A percentile compares a stretch with the other conserved stretches of the same genome.
phyloP scores from a whole-genome alignment of 1,284 basidiomycete genomes.

The Vanrija sp. region DNA sequence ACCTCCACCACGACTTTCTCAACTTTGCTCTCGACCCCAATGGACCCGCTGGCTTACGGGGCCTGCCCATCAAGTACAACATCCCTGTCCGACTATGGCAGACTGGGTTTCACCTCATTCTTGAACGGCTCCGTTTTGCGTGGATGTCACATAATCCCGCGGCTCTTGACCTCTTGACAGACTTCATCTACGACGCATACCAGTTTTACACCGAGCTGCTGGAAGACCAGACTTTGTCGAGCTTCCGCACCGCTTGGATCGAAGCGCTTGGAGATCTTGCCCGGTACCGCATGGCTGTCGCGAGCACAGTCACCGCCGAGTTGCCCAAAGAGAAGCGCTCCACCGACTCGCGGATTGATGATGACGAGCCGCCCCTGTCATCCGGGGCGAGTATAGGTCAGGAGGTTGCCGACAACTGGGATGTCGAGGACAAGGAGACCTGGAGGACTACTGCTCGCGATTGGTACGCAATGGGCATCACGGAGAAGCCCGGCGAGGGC shows the following conservation, averaged over 20 bases:
- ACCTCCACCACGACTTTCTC: slow-evolving; percentile 82
- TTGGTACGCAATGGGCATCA: slow-evolving; percentile 86
- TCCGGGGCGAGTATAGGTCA: slow-evolving; percentile 74
- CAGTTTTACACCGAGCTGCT: slow-evolving; percentile 85
- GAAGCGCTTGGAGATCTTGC: slow-evolving; percentile 95
- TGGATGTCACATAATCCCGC: slow-evolving; percentile 51
- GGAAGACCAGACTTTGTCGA: slow-evolving; percentile 69
- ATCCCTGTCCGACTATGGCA: slow-evolving; percentile 92
- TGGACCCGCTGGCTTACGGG: slow-evolving; percentile 79
- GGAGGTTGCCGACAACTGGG: slow-evolving; percentile 78
- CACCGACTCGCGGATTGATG: slow-evolving; percentile 21
- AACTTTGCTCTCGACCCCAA: slow-evolving; percentile 79
- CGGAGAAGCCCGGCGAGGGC: slow-evolving; percentile 84
- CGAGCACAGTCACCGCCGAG: slow-evolving; percentile 48
- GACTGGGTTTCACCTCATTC: slow-evolving; percentile 79
- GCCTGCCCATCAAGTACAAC: slow-evolving; percentile 89
- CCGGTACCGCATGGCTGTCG: slow-evolving; percentile 90
- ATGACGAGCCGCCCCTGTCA: slow-evolving; percentile 28
- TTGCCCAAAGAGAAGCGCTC: slow-evolving; percentile 22
- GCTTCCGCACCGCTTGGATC: slow-evolving; percentile 81
- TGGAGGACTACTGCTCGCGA: slow-evolving; percentile 87
- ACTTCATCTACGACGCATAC: slow-evolving; percentile 94
- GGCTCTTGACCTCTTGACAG: slow-evolving; percentile 67
- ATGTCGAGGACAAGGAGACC: slow-evolving; percentile 85
- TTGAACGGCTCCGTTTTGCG: slow-evolving; percentile 81